Percentiles rank a stretch among this genome's conserved stretches.
Conservation (phyloP, 345 rosid species). For the Xanthoceras sorbifolium region DNA sequence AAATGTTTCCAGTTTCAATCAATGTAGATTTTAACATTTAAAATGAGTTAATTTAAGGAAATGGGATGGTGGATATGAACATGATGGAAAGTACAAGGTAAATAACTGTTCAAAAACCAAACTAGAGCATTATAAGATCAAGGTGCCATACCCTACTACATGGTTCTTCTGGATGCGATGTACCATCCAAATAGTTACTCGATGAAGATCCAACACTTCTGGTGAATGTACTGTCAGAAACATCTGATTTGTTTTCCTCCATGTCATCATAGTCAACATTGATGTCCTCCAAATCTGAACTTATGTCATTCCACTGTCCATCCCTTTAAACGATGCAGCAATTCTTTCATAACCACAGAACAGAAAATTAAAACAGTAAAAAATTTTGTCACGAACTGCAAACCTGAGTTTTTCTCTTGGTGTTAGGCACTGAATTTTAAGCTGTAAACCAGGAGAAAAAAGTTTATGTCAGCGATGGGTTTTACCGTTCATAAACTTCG, state of each 20-base stretch:
- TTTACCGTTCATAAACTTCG: slow-evolving; percentile 4
- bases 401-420: slow-evolving; percentile 53
- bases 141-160: slow-evolving; percentile 44
- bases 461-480: not conserved
- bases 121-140: slow-evolving; percentile 1
- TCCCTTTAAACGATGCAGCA: slow-evolving; percentile 42
- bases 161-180: slow-evolving; percentile 42
- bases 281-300: slow-evolving; percentile 40
- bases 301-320: slow-evolving; percentile 38
- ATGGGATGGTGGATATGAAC: not conserved
- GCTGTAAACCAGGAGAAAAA: slow-evolving; percentile 40
- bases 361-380: slow-evolving; percentile 7
- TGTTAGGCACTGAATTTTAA: slow-evolving; percentile 56
- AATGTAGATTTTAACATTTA: not conserved
- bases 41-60: not conserved
- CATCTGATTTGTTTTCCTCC: slow-evolving; percentile 63
- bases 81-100: not conserved
- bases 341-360: slow-evolving; percentile 32
- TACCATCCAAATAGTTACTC: slow-evolving; percentile 44
- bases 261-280: slow-evolving; percentile 39
- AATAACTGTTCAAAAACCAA: slow-evolving; percentile 9
- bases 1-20: not conserved
- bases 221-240: slow-evolving; percentile 46
- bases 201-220: slow-evolving; percentile 59
- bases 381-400: slow-evolving; percentile 15